Evolutionary conservation across 176 grass and related monocot species (phyloP).

Genomic region (Avena eriantha): DNA sequence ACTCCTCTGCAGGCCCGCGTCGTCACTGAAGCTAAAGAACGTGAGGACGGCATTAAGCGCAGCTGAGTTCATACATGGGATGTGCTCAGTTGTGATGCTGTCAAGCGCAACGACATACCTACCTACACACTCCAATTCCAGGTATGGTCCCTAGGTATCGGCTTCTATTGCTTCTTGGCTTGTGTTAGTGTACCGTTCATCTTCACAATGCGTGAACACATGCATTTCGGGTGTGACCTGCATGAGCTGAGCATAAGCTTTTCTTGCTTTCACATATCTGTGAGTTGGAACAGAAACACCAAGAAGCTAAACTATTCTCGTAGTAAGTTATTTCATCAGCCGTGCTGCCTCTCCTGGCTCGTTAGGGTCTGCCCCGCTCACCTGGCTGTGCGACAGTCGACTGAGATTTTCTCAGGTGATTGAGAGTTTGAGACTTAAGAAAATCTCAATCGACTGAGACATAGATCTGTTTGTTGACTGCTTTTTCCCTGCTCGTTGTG

Average conservation of each 20-base stretch:
- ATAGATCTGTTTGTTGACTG: neutral
- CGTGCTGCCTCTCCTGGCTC: neutral
- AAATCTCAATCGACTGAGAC: no score
- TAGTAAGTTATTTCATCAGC: neutral
- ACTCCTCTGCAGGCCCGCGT: neutral
- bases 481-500: neutral
- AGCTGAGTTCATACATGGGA: neutral
- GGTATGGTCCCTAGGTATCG: neutral
- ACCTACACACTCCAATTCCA: neutral
- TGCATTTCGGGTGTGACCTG: neutral
- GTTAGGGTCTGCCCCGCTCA: neutral
- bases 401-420: no score
- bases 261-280: neutral
- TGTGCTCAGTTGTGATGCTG: neutral
- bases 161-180: neutral
- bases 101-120: neutral
- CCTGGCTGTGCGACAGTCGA: neutral
- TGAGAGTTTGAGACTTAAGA: no score
- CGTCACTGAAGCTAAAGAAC: neutral
- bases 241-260: neutral
- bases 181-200: neutral
- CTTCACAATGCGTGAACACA: neutral
- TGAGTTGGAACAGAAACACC: neutral
- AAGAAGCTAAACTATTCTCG: neutral
- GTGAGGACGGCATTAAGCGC: neutral